phyloP scores from a whole-genome alignment of 768 basidiomycete species.

The Scleroderma citrinum region DNA sequence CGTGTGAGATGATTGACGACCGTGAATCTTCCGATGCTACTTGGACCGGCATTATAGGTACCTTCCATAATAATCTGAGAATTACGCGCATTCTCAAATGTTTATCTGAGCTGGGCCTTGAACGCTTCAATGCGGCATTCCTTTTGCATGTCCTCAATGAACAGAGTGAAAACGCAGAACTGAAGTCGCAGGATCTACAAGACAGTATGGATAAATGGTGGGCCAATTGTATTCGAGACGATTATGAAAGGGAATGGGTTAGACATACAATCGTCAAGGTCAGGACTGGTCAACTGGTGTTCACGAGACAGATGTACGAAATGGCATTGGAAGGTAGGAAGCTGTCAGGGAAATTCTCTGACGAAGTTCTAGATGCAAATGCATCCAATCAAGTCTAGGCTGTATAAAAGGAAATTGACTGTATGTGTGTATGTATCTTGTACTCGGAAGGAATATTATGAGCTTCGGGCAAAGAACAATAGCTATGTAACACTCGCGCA shows the following conservation, averaged over 20 bases:
- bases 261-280: constrained; percentile 44
- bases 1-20: neutral
- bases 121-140: constrained; percentile 59
- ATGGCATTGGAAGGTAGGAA: constrained; percentile 38
- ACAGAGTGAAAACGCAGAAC: constrained; percentile 52
- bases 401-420: neutral
- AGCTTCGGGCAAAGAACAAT: no score
- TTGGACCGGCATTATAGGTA: constrained; percentile 34
- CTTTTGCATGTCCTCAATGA: constrained; percentile 64
- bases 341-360: constrained; percentile 10
- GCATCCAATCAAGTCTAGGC: neutral
- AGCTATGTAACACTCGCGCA: neutral
- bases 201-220: constrained; percentile 76
- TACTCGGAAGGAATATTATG: neutral
- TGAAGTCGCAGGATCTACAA: constrained; percentile 43
- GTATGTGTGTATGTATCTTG: neutral
- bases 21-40: neutral
- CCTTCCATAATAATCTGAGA: constrained; percentile 70
- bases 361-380: neutral
- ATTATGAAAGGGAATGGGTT: constrained; percentile 54
- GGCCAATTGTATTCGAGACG: constrained; percentile 65
- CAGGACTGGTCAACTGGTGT: constrained; percentile 36
- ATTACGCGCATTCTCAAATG: constrained; percentile 75
- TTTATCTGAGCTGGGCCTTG: constrained; percentile 63
- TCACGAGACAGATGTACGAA: constrained; percentile 56